These are phyloP conservation scores for Coniosporium tulheliwenetii DNA, from an alignment of 2,329 filamentous ascomycete genomes.

Conservation along the genomic window DNA sequence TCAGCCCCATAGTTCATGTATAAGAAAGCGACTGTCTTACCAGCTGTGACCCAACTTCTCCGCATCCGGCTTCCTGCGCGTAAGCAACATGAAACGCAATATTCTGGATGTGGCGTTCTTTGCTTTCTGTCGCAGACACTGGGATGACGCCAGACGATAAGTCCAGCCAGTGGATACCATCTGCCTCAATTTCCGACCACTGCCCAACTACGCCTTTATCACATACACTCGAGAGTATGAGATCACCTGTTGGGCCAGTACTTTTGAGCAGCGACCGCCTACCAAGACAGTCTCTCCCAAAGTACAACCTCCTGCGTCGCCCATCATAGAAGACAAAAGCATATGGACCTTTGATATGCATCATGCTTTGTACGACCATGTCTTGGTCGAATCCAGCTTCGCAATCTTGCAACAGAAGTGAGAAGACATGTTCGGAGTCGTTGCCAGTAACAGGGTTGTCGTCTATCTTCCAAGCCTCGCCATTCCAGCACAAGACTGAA, in stretches of 20 bases:
- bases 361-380: slow-evolving; percentile 11
- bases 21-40: too few species aligned
- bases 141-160: too few species aligned
- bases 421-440: slow-evolving; percentile 59
- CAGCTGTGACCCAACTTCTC: too few species aligned
- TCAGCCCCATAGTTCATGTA: too few species aligned
- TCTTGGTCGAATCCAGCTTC: slow-evolving; percentile 1
- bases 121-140: too few species aligned
- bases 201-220: slow-evolving; percentile 29
- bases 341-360: slow-evolving; percentile 51
- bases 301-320: slow-evolving; percentile 48
- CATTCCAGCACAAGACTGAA: slow-evolving; percentile 87
- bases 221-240: slow-evolving; percentile 58
- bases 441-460: slow-evolving; percentile 50
- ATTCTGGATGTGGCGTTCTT: too few species aligned
- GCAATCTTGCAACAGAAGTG: slow-evolving; percentile 27
- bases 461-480: slow-evolving; percentile 74
- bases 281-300: slow-evolving; percentile 75
- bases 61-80: background rate
- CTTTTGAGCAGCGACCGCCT: slow-evolving; percentile 60
- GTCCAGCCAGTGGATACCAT: too few species aligned
- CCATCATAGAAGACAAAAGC: slow-evolving; percentile 75
- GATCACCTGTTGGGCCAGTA: slow-evolving; percentile 29
- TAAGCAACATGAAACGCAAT: slow-evolving; percentile 4
- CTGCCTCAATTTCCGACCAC: slow-evolving; percentile 70